Evolutionary conservation across 2,329 filamentous ascomycete genomes (phyloP), one percentile per base, ranked within the genome.

Genomic region (Botrytis medusae): DNA sequence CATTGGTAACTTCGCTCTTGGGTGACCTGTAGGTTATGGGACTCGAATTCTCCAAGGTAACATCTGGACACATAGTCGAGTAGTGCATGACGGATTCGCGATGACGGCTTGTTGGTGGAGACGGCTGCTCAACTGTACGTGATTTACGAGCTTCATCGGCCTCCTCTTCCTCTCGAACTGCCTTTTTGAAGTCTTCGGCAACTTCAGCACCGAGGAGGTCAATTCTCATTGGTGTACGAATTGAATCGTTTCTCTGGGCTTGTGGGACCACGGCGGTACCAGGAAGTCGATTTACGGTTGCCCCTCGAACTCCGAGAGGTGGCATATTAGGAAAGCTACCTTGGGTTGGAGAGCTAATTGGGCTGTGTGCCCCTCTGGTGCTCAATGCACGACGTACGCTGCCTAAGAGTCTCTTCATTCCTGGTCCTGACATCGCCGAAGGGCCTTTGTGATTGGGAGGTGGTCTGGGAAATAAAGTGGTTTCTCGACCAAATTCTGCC

Each of bases 391-490:
- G 90, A 29, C 94, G 92, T 54, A 98, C 93, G 75, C 93, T 95
- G 10, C 94, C 93, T 69, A 99, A 87, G 0, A 98, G 87, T 77
- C 91, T 96, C 82, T 91, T 95, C 87, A 98, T 93, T 4, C 93
- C 93, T 46, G 92, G 91, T 64, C 89, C 87, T 16, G 88, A 90
- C 87, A 91, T 89, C 71, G 88, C 88, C 22, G 88, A 88, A 1
- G 84, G 84, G 40, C 83, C 83, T 76, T 87, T 90, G 65, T 85
- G 84, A 60, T 79, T 77, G 12, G 78, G 72, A 25, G 84, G 79
- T 18, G 77, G 76, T 4, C 81, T 78, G 34, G 82, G 82, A 12
- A 85, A 87, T 16, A 88, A 76, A 0, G 88, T 89, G 0, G 87
- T 90, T 69, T 88, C 84, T 62, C 87, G 83, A 65, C 85, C 84